Base-by-base conservation (phyloP, 305 asterid genomes). In the Rubia occidens region DNA sequence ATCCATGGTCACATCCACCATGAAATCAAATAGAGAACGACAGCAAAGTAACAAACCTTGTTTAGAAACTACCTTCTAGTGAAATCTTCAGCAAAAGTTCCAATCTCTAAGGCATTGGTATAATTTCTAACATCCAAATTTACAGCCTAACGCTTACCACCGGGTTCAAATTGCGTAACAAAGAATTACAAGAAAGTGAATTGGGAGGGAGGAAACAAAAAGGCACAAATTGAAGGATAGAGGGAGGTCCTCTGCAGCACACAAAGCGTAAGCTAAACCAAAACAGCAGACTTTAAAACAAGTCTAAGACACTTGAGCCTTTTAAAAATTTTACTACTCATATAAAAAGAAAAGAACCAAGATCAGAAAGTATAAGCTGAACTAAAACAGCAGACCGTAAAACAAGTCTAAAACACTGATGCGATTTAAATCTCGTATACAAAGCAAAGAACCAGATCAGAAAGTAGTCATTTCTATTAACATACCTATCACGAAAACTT, bases 121-220 rank as follows among this genome's bases (percentile, higher is more conserved):
- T 78, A 76, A 78, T 78, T 86, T 77, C 86, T 79, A 78, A 93
- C 87, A 78, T 87, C 91, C 89, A 93, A 87, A 80, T 92, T 87
- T 74, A 92, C 86, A 79, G 83, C 95, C 88, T 76, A 95, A 66
- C 88, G 90, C 90, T 88, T 90, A 88, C 91, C 87, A 82, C 86
- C 90, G 75, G 91, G 83, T 87, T 87, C 98, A 76, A 82, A 70
- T 79, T 88, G 90, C 80, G 84, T 85, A 71, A 74, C 80, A 78
- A 76, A 73, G 74, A 77, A 55, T 79, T 71, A 80, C 67, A 37
- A 79, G 69, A 10, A 74, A 78, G 71, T 74, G 72, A 74, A 60
- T 43, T 68, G 75, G 68, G 65, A 69, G 76, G 3, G 63, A 71
- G 61, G 58, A 71, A 69, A 35, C 39, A 9, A 45, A 40, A 11